Conservation (phyloP, 2,329 filamentous ascomycete species). For the Colletotrichum sp. region DNA sequence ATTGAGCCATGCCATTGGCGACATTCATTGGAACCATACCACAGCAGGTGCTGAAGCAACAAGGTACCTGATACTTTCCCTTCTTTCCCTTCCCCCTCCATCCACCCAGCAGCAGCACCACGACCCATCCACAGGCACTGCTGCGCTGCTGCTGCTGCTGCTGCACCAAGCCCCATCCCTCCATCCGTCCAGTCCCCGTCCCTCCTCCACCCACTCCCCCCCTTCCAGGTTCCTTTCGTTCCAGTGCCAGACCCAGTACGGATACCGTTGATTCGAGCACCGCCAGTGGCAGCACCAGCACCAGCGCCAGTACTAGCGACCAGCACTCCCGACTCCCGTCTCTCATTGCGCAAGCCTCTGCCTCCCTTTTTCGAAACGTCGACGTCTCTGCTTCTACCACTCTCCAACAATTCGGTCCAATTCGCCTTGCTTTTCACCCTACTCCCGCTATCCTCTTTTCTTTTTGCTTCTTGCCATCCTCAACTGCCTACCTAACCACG, state of each 20-base stretch:
- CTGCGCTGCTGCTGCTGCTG: background rate
- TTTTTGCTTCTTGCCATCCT: background rate
- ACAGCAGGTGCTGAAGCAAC: background rate
- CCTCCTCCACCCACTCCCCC: constrained; percentile 6
- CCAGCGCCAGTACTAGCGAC: background rate
- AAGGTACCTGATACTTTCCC: background rate
- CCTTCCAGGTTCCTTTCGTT: background rate
- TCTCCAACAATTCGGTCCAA: background rate
- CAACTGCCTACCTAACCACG: background rate
- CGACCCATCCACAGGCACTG: background rate
- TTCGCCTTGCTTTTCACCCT: constrained; percentile 4
- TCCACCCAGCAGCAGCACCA: background rate
- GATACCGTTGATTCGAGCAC: background rate
- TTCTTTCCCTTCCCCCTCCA: background rate
- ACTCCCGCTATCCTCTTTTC: background rate
- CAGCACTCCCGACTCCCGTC: background rate
- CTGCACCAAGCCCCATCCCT: background rate
- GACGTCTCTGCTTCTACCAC: background rate
- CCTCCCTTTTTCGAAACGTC: constrained; percentile 14
- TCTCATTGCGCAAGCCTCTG: background rate
- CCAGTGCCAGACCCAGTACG: background rate
- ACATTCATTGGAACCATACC: background rate
- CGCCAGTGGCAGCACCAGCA: background rate
- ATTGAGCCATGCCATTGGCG: background rate
- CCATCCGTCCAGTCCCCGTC: background rate